phyloP scores from a whole-genome alignment of 352 stramenopile species.

The Elongisporangium anandrum region DNA sequence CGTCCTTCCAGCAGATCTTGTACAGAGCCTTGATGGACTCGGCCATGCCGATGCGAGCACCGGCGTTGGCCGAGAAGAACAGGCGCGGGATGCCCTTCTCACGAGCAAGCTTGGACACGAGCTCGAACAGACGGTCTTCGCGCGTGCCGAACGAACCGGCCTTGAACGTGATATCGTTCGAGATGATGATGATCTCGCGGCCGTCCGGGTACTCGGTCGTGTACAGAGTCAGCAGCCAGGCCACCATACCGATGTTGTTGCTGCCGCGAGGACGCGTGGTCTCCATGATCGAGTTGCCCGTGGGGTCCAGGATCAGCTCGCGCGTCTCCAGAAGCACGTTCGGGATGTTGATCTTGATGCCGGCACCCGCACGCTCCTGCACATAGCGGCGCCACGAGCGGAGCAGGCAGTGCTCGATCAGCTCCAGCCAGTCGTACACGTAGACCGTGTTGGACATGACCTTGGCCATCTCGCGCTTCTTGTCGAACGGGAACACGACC shows the following conservation, averaged over 20 bases:
- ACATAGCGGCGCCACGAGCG: slow-evolving; percentile 92
- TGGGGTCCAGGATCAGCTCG: slow-evolving; percentile 92
- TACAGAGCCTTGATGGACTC: slow-evolving; percentile 98
- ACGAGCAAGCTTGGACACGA: slow-evolving; percentile 94
- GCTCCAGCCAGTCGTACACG: slow-evolving; percentile 98
- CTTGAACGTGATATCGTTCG: slow-evolving; percentile 99
- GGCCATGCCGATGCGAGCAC: slow-evolving; percentile 97
- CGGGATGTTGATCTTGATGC: slow-evolving; percentile 64
- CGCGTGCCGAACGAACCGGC: slow-evolving; percentile 98
- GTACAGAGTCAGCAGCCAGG: slow-evolving; percentile 97
- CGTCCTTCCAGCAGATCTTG: slow-evolving; percentile 97
- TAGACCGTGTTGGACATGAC: slow-evolving; percentile 98
- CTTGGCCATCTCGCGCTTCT: slow-evolving; percentile 89
- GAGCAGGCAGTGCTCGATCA: slow-evolving; percentile 97
- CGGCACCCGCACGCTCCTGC: slow-evolving; percentile 62
- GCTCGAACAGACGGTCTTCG: slow-evolving; percentile 99
- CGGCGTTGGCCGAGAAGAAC: slow-evolving; percentile 99
- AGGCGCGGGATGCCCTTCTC: slow-evolving; percentile 93
- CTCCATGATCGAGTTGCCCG: slow-evolving; percentile 52
- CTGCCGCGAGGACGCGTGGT: slow-evolving; percentile 85
- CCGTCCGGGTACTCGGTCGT: slow-evolving; percentile 97
- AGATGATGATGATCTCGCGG: slow-evolving; percentile 97
- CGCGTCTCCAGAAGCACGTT: slow-evolving; percentile 92
- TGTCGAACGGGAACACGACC: slow-evolving; percentile 94
- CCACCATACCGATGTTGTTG: slow-evolving; percentile 99